phyloP scores from a whole-genome alignment of 352 stramenopile species.

The Pythium insidiosum region DNA sequence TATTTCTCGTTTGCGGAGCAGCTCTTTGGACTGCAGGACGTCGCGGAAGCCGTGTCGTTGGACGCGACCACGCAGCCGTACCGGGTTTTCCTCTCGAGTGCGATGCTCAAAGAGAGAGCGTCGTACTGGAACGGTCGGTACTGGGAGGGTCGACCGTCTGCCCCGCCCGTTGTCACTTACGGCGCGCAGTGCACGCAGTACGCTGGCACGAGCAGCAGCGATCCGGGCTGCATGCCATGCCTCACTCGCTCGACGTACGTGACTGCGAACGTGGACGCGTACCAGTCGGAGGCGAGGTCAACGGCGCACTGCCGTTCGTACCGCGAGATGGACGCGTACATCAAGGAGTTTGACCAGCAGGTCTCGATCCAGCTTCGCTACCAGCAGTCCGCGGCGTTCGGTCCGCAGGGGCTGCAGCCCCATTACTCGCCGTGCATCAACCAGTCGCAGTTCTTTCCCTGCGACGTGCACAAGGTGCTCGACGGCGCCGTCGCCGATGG shows the following conservation, averaged over 20 bases:
- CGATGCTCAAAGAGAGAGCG: constrained; percentile 35
- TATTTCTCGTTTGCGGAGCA: constrained; percentile 66
- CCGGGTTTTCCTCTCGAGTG: constrained; percentile 34
- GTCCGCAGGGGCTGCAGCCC: constrained; percentile 53
- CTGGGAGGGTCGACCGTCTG: constrained; percentile 67
- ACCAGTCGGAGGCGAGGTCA: constrained; percentile 23
- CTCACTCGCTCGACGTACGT: constrained; percentile 46
- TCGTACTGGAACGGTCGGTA: constrained; percentile 78
- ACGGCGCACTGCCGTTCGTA: constrained; percentile 41
- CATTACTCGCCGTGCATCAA: constrained; percentile 79
- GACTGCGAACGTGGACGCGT: constrained; percentile 27
- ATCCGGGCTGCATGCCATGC: constrained; percentile 55
- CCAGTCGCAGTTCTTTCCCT: constrained; percentile 75
- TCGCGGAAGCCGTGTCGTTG: constrained; percentile 22
- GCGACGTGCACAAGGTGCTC: constrained; percentile 65
- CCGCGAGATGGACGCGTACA: constrained; percentile 69
- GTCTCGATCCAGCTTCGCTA: constrained; percentile 71
- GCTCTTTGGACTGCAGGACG: constrained; percentile 52
- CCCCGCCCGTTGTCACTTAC: constrained; percentile 64
- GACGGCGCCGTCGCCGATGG: constrained; percentile 56
- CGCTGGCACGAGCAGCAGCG: constrained; percentile 22
- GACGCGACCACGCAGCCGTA: constrained; percentile 23
- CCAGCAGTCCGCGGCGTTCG: constrained; percentile 54
- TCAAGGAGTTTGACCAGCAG: constrained; percentile 79
- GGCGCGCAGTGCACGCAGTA: constrained; percentile 46